Evolutionary conservation across 1,284 basidiomycete species (phyloP), one percentile per base, ranked within the genome.

Genomic region (Apiotrichum laibachii): DNA sequence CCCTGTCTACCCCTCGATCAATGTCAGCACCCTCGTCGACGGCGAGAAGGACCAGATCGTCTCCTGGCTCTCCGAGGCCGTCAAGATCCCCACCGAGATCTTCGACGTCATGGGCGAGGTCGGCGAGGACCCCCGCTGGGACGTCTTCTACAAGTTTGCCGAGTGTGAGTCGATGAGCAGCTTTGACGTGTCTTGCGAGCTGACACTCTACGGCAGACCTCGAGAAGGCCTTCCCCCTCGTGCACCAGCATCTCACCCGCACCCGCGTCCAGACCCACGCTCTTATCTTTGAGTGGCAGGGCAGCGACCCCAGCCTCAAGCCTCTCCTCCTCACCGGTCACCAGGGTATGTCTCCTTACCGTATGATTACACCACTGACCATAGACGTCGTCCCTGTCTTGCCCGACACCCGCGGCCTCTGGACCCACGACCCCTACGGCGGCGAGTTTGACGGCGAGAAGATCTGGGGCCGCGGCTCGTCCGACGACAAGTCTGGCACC

Each of bases 251-350:
- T 16, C 78, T 86, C 4, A 73, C 80, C 33, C 69, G 86, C 51
- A 83, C 81, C 1, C 82, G 83, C 62, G 83, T 89, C 61, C 85
- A 86, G 67, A 83, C 84, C 0, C 85, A 85, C 60, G 88, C 85
- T 0, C 72, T 89, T 18, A 78, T 89, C 1, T 88, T 83, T 66
- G 82, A 82, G 12, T 87, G 86, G 83, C 72, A 80, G 45, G 88
- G 88, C 44, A 81, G 81, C 1, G 80, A 86, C 60, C 50, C 70
- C 1, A 72, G 75, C 11, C 77, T 88, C 60, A 86, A 88, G 71
- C 88, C 87, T 0, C 68, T 88, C 2, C 79, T 89, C 37, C 73
- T 89, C 42, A 81, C 83, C 22, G 86, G 81, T 0, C 87, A 89
- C 69, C 85, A 88, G 79, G 47, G 47, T 49, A n/a, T 2, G 47